phyloP scores from a whole-genome alignment of 805 yeast species.

The Wickerhamiella siamensis region DNA sequence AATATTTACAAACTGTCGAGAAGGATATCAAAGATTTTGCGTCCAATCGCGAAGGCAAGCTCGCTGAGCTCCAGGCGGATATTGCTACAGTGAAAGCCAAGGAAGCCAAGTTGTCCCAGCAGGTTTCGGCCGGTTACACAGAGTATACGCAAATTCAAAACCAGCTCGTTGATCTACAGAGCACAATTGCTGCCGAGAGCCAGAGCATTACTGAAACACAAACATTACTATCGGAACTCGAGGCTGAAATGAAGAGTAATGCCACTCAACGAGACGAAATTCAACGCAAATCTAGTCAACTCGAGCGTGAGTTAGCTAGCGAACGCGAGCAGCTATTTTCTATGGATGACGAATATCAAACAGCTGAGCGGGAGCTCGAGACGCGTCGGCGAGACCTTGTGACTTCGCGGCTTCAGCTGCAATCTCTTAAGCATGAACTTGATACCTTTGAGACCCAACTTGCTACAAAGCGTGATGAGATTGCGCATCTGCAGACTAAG shows the following conservation, averaged over 20 bases:
- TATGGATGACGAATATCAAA: slow-evolving; percentile 61
- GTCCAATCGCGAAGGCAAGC: slow-evolving; percentile 63
- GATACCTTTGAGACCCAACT: slow-evolving; percentile 17
- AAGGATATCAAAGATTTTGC: slow-evolving; percentile 72
- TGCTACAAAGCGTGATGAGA: slow-evolving; percentile 17
- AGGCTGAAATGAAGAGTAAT: slow-evolving; percentile 35
- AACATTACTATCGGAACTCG: slow-evolving; percentile 29
- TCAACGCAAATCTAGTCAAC: slow-evolving; percentile 21
- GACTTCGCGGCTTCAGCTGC: slow-evolving; percentile 18
- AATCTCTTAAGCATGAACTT: slow-evolving; percentile 20
- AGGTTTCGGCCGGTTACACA: slow-evolving; percentile 2
- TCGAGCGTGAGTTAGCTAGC: slow-evolving; percentile 27
- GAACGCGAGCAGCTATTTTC: slow-evolving; percentile 51
- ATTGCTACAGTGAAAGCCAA: slow-evolving; percentile 14
- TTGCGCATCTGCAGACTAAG: slow-evolving; percentile 36
- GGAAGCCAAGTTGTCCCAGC: slow-evolving; percentile 4
- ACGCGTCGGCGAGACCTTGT: slow-evolving; percentile 18
- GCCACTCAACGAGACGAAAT: slow-evolving; percentile 25
- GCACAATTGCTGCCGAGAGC: slow-evolving; percentile 22
- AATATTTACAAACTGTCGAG: slow-evolving; percentile 42
- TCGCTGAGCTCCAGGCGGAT: slow-evolving; percentile 38
- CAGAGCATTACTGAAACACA: slow-evolving; percentile 27
- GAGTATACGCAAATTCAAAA: slow-evolving; percentile 5
- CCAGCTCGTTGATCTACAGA: slow-evolving; percentile 7
- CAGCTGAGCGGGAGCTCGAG: slow-evolving; percentile 23